A percentile compares a stretch with the other conserved stretches of the same genome.
phyloP scores from a whole-genome alignment of 176 grass and related monocot species.

The Aegilops bicornis region DNA sequence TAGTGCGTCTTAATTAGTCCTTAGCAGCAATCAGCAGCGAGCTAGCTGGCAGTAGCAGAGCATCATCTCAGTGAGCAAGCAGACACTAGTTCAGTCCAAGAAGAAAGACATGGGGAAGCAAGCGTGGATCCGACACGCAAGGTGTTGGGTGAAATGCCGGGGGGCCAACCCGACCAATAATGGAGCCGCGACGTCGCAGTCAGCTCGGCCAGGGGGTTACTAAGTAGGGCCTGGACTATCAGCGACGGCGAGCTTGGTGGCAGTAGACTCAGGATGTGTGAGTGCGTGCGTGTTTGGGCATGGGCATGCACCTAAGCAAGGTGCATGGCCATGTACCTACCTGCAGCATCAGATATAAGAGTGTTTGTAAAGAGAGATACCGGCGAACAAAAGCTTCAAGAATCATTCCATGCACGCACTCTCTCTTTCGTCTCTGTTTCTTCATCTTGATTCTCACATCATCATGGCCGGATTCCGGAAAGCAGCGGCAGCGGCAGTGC shows the following conservation, averaged over 20 bases:
- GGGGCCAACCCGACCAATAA: constrained; percentile 36
- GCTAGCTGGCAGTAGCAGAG: constrained; percentile 27
- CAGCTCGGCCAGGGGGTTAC: constrained; percentile 3
- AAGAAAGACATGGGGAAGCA: neutral
- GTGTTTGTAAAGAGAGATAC: constrained; percentile 27
- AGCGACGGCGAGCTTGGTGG: constrained; percentile 18
- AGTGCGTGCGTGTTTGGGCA: neutral
- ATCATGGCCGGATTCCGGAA: neutral
- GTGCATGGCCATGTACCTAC: neutral
- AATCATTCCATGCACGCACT: neutral
- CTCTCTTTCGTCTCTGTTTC: too few species aligned
- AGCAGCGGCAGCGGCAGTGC: too few species aligned
- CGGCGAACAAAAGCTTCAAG: constrained; percentile 17
- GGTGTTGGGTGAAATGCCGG: constrained; percentile 44
- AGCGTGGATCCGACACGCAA: neutral
- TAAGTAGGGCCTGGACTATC: neutral
- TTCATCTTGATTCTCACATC: neutral
- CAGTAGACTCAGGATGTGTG: neutral
- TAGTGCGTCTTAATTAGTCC: neutral
- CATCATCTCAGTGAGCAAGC: neutral
- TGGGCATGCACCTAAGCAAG: constrained; percentile 23
- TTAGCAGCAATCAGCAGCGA: neutral
- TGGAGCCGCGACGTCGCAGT: constrained; percentile 46
- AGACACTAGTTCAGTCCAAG: neutral
- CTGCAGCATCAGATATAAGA: neutral